Conservation (phyloP, 148 eudicot species). For the Vaccinium macrocarpon region DNA sequence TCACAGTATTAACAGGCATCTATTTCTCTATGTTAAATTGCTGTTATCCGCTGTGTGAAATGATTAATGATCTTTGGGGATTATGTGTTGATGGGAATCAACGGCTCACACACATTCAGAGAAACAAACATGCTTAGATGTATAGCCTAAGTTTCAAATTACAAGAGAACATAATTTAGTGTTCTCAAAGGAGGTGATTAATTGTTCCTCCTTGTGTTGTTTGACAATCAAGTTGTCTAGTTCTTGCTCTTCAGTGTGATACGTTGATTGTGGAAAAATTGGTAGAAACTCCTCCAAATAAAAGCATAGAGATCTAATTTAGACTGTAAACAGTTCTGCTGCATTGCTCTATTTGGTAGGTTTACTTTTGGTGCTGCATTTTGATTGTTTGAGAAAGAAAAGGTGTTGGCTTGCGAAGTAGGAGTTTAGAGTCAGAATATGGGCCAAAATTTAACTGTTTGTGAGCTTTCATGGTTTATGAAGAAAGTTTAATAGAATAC, state of each 20-base stretch:
- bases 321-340: background rate
- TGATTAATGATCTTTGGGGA: background rate
- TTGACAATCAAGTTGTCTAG: background rate
- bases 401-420: background rate
- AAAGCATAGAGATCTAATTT: background rate
- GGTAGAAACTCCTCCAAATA: background rate
- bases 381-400: background rate
- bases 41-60: background rate
- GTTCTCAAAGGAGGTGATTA: too few species aligned
- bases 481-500: background rate
- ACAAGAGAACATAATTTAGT: background rate
- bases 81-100: background rate
- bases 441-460: background rate
- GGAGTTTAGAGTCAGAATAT: background rate
- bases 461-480: background rate
- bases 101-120: background rate
- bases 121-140: background rate
- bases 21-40: background rate
- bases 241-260: background rate
- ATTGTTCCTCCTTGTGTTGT: too few species aligned
- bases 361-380: background rate
- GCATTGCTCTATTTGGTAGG: background rate
- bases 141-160: background rate
- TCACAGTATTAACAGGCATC: background rate
- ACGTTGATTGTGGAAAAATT: background rate